Percentiles rank a stretch among this genome's conserved stretches.
Evolutionary conservation across 306 rosid genomes (phyloP).

Genomic region (Arachis hypogaea): DNA sequence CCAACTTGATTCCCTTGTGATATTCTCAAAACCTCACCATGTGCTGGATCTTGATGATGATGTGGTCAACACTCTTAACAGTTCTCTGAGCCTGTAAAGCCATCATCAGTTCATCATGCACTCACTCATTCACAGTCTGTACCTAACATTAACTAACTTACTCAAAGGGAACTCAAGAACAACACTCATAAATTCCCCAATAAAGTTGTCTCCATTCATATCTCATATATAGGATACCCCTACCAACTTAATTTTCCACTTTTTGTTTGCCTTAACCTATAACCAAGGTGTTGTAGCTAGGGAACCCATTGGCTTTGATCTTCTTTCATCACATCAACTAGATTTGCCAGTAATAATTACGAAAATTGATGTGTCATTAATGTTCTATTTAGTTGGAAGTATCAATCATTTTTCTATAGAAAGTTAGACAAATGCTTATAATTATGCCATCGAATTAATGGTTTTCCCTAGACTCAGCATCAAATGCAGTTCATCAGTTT

Average conservation of each 20-base stretch:
- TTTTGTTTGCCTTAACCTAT: too few relatives aligned
- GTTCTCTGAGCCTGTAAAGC: neutral
- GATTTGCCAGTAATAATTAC: conserved; percentile 1
- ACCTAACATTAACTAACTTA: neutral
- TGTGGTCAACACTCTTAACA: neutral
- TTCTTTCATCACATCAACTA: neutral
- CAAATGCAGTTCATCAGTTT: neutral
- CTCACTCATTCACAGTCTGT: neutral
- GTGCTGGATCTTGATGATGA: neutral
- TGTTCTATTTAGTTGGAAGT: neutral
- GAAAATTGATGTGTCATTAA: conserved; percentile 14
- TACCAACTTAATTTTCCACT: too few relatives aligned
- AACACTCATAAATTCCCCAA: conserved; percentile 21
- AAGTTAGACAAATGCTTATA: neutral
- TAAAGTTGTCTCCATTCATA: neutral
- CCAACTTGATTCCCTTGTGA: neutral
- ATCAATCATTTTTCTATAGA: conserved; percentile 13
- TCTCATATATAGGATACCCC: neutral
- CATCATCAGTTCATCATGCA: neutral
- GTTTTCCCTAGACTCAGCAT: neutral
- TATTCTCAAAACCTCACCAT: neutral
- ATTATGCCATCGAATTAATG: neutral
- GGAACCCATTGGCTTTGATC: too few relatives aligned
- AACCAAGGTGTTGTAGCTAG: too few relatives aligned
- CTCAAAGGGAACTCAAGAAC: conserved; percentile 11